A percentile compares a stretch with the other conserved stretches of the same genome.
phyloP scores from a whole-genome alignment of 495 filamentous ascomycete genomes.

The Aspergillus conjunctus region DNA sequence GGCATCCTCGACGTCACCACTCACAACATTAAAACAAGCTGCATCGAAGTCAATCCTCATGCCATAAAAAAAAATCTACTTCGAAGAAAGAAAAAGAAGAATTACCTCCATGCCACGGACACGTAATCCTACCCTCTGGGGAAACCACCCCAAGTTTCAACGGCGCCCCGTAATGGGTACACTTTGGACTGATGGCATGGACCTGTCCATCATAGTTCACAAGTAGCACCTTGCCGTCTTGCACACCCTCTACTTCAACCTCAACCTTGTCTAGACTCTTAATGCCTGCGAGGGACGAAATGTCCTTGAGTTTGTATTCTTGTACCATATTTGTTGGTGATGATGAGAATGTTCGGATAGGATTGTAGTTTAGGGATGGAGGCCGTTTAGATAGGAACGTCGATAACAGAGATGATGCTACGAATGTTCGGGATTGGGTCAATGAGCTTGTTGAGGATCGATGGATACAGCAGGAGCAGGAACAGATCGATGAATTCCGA shows the following conservation, averaged over 20 bases:
- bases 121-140: slow-evolving; percentile 80
- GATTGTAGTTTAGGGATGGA: not conserved
- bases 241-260: slow-evolving; percentile 84
- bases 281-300: slow-evolving; percentile 66
- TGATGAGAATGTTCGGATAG: slow-evolving; percentile 16
- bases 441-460: slow-evolving; percentile 13
- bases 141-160: slow-evolving; percentile 81
- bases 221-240: slow-evolving; percentile 81
- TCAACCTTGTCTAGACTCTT: slow-evolving; percentile 82
- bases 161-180: slow-evolving; percentile 94
- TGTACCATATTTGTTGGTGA: slow-evolving; percentile 50
- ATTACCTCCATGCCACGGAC: slow-evolving; percentile 92
- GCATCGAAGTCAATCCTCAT: not conserved
- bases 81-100: slow-evolving; percentile 9
- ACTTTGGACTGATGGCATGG: slow-evolving; percentile 80
- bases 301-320: slow-evolving; percentile 85
- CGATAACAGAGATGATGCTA: not conserved
- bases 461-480: slow-evolving; percentile 31
- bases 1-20: slow-evolving; percentile 94
- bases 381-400: not conserved
- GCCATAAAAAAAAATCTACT: not conserved
- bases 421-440: not conserved
- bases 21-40: slow-evolving; percentile 89
- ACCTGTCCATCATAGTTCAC: slow-evolving; percentile 72
- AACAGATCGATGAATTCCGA: slow-evolving; percentile 26